These are phyloP conservation scores for Glaciozyma antarctica DNA, from an alignment of 768 basidiomycete genomes.

Conservation along the genomic window DNA sequence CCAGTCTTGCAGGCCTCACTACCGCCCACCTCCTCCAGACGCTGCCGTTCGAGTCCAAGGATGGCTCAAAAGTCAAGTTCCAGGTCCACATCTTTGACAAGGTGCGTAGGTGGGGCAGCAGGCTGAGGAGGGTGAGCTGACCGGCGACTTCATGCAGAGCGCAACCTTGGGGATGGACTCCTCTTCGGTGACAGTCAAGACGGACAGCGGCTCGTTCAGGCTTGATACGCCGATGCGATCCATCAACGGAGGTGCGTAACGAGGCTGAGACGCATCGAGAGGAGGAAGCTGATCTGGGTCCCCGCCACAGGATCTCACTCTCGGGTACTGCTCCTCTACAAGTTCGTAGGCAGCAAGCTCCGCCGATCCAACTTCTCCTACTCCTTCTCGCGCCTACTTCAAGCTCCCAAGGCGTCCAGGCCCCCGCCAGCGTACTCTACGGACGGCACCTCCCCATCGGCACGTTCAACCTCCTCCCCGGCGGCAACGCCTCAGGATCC, in stretches of 20 bases:
- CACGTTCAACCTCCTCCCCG: too few relatives aligned
- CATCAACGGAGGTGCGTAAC: slow-evolving; percentile 65
- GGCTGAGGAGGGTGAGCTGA: background rate
- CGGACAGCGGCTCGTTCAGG: slow-evolving; percentile 34
- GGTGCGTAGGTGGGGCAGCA: slow-evolving; percentile 42
- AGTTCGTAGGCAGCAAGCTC: slow-evolving; percentile 53
- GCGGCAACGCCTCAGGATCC: background rate
- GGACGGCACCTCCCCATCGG: background rate
- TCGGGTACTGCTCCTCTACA: slow-evolving; percentile 59
- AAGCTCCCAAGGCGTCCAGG: background rate
- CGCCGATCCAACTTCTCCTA: slow-evolving; percentile 55
- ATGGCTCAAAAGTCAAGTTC: slow-evolving; percentile 44
- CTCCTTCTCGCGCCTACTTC: slow-evolving; percentile 53
- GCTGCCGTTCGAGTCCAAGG: slow-evolving; percentile 33
- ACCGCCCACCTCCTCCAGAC: slow-evolving; percentile 51
- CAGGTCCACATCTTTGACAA: slow-evolving; percentile 70
- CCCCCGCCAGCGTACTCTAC: slow-evolving; percentile 8
- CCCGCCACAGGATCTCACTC: slow-evolving; percentile 61
- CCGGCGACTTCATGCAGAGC: slow-evolving; percentile 41
- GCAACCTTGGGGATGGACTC: slow-evolving; percentile 59
- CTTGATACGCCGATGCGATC: slow-evolving; percentile 74
- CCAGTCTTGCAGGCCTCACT: slow-evolving; percentile 56
- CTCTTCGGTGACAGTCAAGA: slow-evolving; percentile 40
- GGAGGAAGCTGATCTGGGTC: background rate
- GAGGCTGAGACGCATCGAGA: too few relatives aligned